These are phyloP conservation scores for Colletotrichum musae DNA, from an alignment of 2,329 filamentous ascomycete genomes.

Conservation along the genomic window DNA sequence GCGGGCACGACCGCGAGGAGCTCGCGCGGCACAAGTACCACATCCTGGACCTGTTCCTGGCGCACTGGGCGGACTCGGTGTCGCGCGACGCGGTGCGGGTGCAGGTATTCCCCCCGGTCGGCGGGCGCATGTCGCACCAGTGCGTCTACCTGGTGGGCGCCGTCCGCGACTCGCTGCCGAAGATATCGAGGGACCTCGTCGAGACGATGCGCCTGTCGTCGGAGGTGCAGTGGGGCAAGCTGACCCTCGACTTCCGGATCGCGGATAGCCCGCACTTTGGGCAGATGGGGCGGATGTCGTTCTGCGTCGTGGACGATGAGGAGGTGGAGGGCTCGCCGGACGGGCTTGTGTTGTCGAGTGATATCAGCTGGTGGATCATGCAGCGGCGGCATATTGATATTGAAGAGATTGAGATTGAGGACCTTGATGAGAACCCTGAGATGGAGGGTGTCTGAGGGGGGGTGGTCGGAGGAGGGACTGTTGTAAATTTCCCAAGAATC, in stretches of 20 bases:
- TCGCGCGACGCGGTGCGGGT: background rate
- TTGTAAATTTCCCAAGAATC: too few relatives aligned
- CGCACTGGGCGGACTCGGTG: constrained; percentile 7
- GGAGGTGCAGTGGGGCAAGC: background rate
- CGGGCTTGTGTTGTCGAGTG: background rate
- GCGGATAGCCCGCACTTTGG: background rate
- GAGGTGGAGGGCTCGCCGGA: background rate
- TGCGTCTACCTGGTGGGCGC: background rate
- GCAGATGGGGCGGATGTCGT: background rate
- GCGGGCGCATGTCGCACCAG: background rate
- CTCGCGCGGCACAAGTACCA: constrained; percentile 15
- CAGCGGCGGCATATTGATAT: background rate
- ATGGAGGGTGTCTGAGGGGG: background rate
- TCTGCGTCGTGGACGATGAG: constrained; percentile 5
- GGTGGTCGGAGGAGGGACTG: too few relatives aligned
- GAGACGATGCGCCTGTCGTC: background rate
- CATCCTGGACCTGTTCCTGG: constrained; percentile 17
- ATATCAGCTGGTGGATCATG: background rate
- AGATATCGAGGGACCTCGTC: background rate
- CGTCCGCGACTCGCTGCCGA: background rate
- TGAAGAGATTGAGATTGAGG: background rate
- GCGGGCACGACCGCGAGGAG: background rate
- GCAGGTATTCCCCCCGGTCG: background rate
- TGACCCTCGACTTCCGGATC: background rate
- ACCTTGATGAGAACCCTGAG: background rate